Evolutionary conservation across 805 yeast species (phyloP).

Genomic region (Spathaspora gorwiae): DNA sequence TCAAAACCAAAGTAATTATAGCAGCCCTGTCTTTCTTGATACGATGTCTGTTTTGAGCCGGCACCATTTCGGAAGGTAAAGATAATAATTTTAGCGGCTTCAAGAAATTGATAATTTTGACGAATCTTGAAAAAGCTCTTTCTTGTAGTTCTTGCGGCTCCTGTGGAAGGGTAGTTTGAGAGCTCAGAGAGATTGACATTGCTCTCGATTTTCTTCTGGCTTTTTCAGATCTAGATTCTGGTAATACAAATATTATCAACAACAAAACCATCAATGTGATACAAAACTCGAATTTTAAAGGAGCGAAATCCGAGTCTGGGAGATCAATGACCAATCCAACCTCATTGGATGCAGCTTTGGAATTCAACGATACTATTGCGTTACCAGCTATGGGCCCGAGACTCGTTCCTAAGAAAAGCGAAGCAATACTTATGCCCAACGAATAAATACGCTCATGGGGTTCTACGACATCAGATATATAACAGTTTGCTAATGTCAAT

Average conservation of each 20-base stretch:
- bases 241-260: conserved; percentile 34
- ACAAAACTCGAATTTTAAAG: conserved; percentile 29
- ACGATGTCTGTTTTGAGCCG: conserved; percentile 11
- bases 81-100: conserved; percentile 52
- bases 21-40: conserved; percentile 21
- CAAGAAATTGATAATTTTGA: conserved; percentile 18
- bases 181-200: conserved; percentile 20
- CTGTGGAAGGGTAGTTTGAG: conserved; percentile 8
- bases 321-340: conserved; percentile 7
- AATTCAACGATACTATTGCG: conserved; percentile 11
- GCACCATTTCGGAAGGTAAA: conserved; percentile 40
- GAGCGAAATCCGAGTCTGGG: conserved; percentile 24
- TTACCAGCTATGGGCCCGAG: conserved; percentile 63
- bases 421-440: conserved; percentile 57
- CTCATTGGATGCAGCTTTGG: conserved; percentile 1
- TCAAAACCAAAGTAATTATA: conserved; percentile 44
- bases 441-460: conserved; percentile 53
- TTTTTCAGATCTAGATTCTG: conserved; percentile 60
- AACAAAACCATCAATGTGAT: conserved; percentile 27
- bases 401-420: conserved; percentile 56
- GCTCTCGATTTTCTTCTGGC: conserved; percentile 52
- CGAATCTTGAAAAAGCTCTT: background rate
- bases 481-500: conserved; percentile 59
- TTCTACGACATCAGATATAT: conserved; percentile 69
- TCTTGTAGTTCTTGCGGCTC: background rate